Evolutionary conservation across 164 flowering plant species (phyloP).

Genomic region (Umbilicus rupestris): DNA sequence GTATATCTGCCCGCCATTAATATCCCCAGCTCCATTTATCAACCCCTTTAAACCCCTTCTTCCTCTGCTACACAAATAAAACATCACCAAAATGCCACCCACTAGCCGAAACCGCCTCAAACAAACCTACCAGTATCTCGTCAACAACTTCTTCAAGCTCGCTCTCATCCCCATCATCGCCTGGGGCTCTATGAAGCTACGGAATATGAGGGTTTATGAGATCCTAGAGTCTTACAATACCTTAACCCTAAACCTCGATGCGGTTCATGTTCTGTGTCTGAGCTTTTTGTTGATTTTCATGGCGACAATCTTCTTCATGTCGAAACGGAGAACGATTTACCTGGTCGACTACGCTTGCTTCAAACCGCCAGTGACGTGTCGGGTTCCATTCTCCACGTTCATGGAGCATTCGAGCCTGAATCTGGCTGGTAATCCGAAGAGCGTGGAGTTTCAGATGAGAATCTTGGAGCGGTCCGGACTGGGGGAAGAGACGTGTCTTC

Average conservation of each 20-base stretch:
- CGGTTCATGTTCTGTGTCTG: constrained; percentile 33
- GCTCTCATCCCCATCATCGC: background rate
- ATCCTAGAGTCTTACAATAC: background rate
- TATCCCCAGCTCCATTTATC: no score
- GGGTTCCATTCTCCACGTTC: constrained; percentile 53
- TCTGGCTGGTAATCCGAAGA: constrained; percentile 23
- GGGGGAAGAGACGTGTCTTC: constrained; percentile 47
- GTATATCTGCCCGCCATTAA: no score
- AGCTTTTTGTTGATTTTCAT: constrained; percentile 31
- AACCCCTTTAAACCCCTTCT: background rate
- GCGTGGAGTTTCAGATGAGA: constrained; percentile 44
- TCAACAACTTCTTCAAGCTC: background rate
- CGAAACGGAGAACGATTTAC: constrained; percentile 36
- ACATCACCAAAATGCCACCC: background rate
- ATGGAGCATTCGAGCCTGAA: constrained; percentile 45
- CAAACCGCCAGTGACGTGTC: constrained; percentile 42
- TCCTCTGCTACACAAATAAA: background rate
- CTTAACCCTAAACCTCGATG: constrained; percentile 26
- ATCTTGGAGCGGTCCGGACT: constrained; percentile 49
- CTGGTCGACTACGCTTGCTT: constrained; percentile 53
- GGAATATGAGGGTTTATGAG: background rate
- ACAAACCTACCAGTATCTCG: background rate
- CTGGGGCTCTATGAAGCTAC: background rate
- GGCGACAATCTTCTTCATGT: constrained; percentile 38
- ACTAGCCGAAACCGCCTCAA: background rate